phyloP scores from a whole-genome alignment of 1,284 basidiomycete genomes.

The Mycosarcoma maydis region DNA sequence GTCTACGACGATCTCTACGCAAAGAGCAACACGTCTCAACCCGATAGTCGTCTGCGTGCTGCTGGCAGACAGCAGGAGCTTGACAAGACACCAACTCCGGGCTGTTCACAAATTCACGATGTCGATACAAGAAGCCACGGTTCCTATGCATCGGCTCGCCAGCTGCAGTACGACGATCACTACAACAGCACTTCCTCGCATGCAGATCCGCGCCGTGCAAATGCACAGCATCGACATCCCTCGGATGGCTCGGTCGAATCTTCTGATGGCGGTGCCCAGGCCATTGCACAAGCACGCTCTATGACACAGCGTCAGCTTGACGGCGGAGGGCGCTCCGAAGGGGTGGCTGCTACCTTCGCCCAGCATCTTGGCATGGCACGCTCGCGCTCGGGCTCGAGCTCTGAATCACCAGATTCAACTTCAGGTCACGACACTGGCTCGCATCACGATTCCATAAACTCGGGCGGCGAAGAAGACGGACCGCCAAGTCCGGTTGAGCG shows the following conservation, averaged over 20 bases:
- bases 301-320: constrained; percentile 39
- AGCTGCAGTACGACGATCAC: constrained; percentile 12
- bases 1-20: constrained; percentile 58
- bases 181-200: constrained; percentile 13
- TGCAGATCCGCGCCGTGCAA: constrained; percentile 22
- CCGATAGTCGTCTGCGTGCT: background rate
- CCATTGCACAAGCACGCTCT: constrained; percentile 38
- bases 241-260: constrained; percentile 41
- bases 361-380: constrained; percentile 32
- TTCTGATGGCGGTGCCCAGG: constrained; percentile 25
- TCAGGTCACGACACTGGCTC: constrained; percentile 69
- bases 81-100: constrained; percentile 59
- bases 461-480: constrained; percentile 72
- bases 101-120: constrained; percentile 32
- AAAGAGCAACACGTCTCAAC: constrained; percentile 7
- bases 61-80: constrained; percentile 24
- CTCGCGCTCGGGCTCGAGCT: constrained; percentile 42
- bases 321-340: constrained; percentile 15
- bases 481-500: constrained; percentile 74
- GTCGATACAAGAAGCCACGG: constrained; percentile 13
- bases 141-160: constrained; percentile 19
- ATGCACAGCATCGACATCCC: constrained; percentile 35
- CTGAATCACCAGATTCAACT: constrained; percentile 45
- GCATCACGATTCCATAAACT: constrained; percentile 71
- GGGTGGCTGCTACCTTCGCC: constrained; percentile 23